Evolutionary conservation across 1,284 basidiomycete genomes (phyloP).

Genomic region (Malassezia nana): DNA sequence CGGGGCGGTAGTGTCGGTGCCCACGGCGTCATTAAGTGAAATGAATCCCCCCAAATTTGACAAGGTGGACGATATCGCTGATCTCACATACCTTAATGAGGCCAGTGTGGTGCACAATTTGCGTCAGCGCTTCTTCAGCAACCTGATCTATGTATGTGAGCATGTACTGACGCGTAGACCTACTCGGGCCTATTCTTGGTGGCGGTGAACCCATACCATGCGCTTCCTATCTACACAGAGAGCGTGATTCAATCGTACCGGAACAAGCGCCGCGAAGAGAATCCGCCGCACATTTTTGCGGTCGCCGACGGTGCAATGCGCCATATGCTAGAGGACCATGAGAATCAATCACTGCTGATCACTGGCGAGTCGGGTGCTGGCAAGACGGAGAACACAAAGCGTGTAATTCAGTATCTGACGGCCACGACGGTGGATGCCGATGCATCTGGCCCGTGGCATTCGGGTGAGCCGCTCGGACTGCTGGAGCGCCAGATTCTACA

Average conservation of each 20-base stretch:
- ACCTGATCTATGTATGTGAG: slow-evolving; percentile 79
- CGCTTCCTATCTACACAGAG: slow-evolving; percentile 83
- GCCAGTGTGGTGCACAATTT: slow-evolving; percentile 97
- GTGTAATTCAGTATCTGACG: slow-evolving; percentile 97
- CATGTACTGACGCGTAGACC: slow-evolving; percentile 55
- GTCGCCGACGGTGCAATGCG: slow-evolving; percentile 96
- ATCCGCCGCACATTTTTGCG: slow-evolving; percentile 92
- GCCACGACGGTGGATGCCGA: slow-evolving; percentile 66
- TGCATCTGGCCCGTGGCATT: slow-evolving; percentile 4
- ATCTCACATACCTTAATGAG: slow-evolving; percentile 95
- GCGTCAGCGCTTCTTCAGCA: slow-evolving; percentile 76
- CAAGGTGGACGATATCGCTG: slow-evolving; percentile 92
- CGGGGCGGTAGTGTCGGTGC: slow-evolving; percentile 58
- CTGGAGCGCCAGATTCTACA: slow-evolving; percentile 94
- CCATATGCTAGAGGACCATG: slow-evolving; percentile 92
- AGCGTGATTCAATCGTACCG: slow-evolving; percentile 87
- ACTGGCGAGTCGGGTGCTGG: slow-evolving; percentile 99
- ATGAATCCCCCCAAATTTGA: slow-evolving; percentile 94
- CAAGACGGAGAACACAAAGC: slow-evolving; percentile 99
- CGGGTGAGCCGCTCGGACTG: slow-evolving; percentile 58
- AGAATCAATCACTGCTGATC: slow-evolving; percentile 95
- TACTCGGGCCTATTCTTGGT: slow-evolving; percentile 94
- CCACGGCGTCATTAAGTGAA: slow-evolving; percentile 40
- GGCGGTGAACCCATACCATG: slow-evolving; percentile 93
- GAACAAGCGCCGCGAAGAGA: slow-evolving; percentile 80